Evolutionary conservation across 306 rosid genomes (phyloP), one percentile per base, ranked within the genome.

Genomic region (Myrica gale): DNA sequence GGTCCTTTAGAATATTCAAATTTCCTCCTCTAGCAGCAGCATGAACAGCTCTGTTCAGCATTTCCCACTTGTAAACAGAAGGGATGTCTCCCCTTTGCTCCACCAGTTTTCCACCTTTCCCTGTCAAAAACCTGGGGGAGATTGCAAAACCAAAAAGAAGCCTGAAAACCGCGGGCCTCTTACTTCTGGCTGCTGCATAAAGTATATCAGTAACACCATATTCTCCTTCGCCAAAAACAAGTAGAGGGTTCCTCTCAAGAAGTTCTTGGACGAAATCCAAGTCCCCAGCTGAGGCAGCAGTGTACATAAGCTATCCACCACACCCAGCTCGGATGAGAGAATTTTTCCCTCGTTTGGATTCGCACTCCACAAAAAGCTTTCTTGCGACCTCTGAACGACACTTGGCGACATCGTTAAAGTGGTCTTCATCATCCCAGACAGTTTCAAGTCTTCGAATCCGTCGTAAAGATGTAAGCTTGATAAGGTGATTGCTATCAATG

Each of bases 1-100:
- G 93, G 76, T 88, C 96, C 87, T 89, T 80, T 81, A 95, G 71
- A 74, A 92, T 79, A 82, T 71, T 82, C 70, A 90, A 78, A 60
- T 95, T 92, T 41, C 99, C 97, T 60, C 97, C 99, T 82, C 99
- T 90, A 51, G 97, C 92, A 46, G 97, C 97, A 54, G 99, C 97
- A 84, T 95, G 97, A 75, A 90, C 88, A 51, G 92, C 97, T 77
- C 99, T 83, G 68, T 90, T 95, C 32, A 85, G 80, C 97, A 95
- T 90, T 74, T 95, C 99, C 92, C 90, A 81, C 73, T 82, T 92
- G 60, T 95, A 95, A 76, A 83, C 91, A 67, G 85, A 79, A 75
- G 97, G 97, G 81, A 89, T 73, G 0, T 88, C 93, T 43, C 93
- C 97, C 58, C 81, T 45, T 44, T 85, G 89, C 70, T 89, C 97